Evolutionary conservation across 2,329 filamentous ascomycete species (phyloP), one percentile per base, ranked within the genome.

Genomic region (Aureobasidium sp.): DNA sequence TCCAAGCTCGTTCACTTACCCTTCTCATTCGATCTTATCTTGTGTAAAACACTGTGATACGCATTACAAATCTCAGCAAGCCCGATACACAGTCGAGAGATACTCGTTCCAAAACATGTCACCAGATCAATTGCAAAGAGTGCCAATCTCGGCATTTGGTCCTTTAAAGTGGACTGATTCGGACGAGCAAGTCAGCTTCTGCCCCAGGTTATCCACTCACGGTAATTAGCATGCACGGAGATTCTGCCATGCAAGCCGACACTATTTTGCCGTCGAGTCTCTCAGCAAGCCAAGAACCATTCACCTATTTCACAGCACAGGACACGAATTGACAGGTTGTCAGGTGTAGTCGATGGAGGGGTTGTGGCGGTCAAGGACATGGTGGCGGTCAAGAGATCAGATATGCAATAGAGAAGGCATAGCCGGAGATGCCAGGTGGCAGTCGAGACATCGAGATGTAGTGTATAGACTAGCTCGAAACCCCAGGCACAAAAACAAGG

Each of bases 161-260:
- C 1, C 7, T 46, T 36, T 27, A 34, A 2, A 32, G 53, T 57
- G 39, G 41, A 20, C 39, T 57, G 53, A 57, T 46, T 23, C 20
- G 27, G 27, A 48, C 41, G 37, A 26, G 23, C 39, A 20, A 32
- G 15, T 42, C 36, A 44, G 15, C 44, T 42, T 55, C 52, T 55
- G 52, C 39, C 53, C 53, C 53, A 46, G 39, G 53, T 41, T 57
- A 20, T 17, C 37, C 23, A 39, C 20, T 10, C 5, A 29, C 53
- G 32, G 26, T 36, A 46, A 57, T 57, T 57, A 34, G 53, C 39
- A 55, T 37, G 51, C 51, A 57, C 53, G 53, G 53, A 26, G 27
- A 36, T 27, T 39, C 17, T 27, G 4, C 53, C 39, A 27, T 12
- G 9, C 39, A 9, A 46, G 39, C 29, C 39, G 53, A 34, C 37